Evolutionary conservation across 2,329 filamentous ascomycete genomes (phyloP), one percentile per base, ranked within the genome.

Genomic region (Macroventuria anomochaeta): DNA sequence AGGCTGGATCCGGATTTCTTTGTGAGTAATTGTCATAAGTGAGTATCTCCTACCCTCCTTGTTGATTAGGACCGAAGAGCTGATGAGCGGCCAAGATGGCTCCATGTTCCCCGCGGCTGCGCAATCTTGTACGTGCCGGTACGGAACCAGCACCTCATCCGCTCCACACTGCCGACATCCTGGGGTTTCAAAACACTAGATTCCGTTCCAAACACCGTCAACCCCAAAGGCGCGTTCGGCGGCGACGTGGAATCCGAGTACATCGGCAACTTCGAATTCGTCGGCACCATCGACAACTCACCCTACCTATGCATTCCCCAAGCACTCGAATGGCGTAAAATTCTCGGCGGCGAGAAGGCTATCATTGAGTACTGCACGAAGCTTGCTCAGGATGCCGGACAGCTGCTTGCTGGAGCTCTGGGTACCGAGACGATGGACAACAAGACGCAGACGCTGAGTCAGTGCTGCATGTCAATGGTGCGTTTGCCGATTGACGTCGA

Each of bases 1-100:
- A 72, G 76, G 3, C 76, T 92, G 2, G 84, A 92, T 58, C 87
- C 91, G 0, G 93, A 97, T 73, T 97, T 96, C 76, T 90, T 96
- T 68, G 83, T 93, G 12, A 88, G 83, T 49, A 97, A 97, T 72
- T 90, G 87, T 20, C 70, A 72, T 46, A 73, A 72, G 67, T 71
- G 44, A 39, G 65, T 64, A 15, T 13, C 21, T 29, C 18, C 13
- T 17, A 15, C 17, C 36, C 25, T 8, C 12, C 18, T 2, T 34
- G 28, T 12, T 6, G 8, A n/a, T 31, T 12, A 11, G 6, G 7
- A 11, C 17, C 29, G 7, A 10, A 17, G 13, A n/a, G 20, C 23
- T 42, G n/a, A 42, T 12, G 5, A 39, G 11, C n/a, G n/a, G 12
- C n/a, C 20, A 12, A 83, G 82, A 79, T 97, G 93, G 93, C 85